A percentile compares a stretch with the other conserved stretches of the same genome.
phyloP scores from a whole-genome alignment of 2,329 filamentous ascomycete genomes.

The Leptographium radiaticola region DNA sequence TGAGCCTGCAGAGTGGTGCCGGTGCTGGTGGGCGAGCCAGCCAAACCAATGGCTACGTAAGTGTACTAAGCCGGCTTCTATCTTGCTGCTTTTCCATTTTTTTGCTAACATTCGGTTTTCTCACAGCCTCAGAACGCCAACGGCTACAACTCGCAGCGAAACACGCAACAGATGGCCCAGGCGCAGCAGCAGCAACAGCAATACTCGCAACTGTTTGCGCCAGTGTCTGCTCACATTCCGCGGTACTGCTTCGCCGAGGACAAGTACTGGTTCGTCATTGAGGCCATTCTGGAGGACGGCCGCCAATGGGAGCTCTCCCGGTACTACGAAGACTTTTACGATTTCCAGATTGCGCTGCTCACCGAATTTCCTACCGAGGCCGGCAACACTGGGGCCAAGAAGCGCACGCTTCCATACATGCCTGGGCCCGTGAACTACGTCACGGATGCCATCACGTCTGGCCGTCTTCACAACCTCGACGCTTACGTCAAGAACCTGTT shows the following conservation, averaged over 20 bases:
- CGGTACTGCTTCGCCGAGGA: conserved; percentile 93
- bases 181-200: conserved; percentile 13
- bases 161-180: conserved; percentile 20
- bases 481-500: conserved; percentile 91
- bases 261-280: conserved; percentile 98
- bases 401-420: conserved; percentile 88
- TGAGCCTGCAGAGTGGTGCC: conserved; percentile 54
- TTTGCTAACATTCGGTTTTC: not conserved
- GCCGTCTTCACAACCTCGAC: conserved; percentile 81
- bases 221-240: conserved; percentile 73
- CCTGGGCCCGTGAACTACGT: conserved; percentile 95
- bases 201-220: conserved; percentile 52
- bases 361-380: conserved; percentile 88
- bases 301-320: conserved; percentile 85
- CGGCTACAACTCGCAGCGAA: conserved; percentile 18
- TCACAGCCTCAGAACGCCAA: conserved; percentile 20
- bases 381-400: conserved; percentile 67
- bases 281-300: conserved; percentile 80
- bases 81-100: too few relatives aligned
- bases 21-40: conserved; percentile 27
- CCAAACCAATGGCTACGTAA: conserved; percentile 34
- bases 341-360: conserved; percentile 91
- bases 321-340: conserved; percentile 98
- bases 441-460: conserved; percentile 94
- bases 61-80: conserved; percentile 8